Conservation (phyloP, 129 eudicot genomes). For the Kitagawia praeruptora region DNA sequence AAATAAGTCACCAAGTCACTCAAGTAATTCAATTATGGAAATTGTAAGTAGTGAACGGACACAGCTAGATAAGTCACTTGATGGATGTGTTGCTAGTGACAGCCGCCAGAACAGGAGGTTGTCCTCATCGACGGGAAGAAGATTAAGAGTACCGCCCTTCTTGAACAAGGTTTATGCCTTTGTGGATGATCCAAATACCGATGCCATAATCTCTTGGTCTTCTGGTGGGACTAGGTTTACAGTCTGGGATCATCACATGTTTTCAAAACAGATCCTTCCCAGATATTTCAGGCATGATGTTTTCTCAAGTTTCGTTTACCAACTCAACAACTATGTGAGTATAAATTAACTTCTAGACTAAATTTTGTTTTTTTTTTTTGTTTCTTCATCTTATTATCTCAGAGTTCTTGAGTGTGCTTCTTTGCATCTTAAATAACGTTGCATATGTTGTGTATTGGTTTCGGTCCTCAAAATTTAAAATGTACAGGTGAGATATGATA, state of each 20-base stretch:
- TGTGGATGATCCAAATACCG: conserved; percentile 20
- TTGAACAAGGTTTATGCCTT: conserved; percentile 19
- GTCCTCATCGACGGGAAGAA: neutral
- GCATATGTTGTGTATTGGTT: neutral
- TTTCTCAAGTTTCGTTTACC: conserved; percentile 25
- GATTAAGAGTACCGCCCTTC: conserved; percentile 14
- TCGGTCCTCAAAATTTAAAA: neutral
- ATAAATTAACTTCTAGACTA: neutral
- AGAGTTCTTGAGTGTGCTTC: neutral
- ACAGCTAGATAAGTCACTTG: neutral
- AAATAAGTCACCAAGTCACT: too few relatives aligned
- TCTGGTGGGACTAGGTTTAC: conserved; percentile 12
- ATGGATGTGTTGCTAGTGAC: neutral
- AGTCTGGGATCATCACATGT: conserved; percentile 12
- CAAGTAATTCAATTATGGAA: neutral
- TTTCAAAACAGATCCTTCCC: conserved; percentile 14
- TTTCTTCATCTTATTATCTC: neutral
- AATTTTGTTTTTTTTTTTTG: neutral
- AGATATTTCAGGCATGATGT: conserved; percentile 21
- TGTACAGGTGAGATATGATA: neutral
- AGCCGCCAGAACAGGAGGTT: neutral
- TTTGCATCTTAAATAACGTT: neutral
- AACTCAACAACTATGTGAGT: conserved; percentile 34
- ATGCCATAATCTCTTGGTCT: conserved; percentile 19
- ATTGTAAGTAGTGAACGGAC: neutral